Percentiles rank a stretch among this genome's conserved stretches.
Evolutionary conservation across 2,329 filamentous ascomycete species (phyloP).

Genomic region (Beauveria rudraprayagi): DNA sequence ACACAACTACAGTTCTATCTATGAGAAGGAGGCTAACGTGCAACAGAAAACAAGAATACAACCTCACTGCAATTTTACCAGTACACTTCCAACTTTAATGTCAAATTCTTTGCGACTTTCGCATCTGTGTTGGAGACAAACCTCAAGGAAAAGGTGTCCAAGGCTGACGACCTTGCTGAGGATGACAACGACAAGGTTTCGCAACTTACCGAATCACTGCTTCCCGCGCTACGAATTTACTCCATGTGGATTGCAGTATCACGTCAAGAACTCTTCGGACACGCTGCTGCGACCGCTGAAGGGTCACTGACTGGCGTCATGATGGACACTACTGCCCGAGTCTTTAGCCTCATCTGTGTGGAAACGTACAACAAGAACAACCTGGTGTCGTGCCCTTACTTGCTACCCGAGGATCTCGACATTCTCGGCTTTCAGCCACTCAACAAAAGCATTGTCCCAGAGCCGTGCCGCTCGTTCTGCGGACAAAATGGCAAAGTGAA

Average conservation of each 20-base stretch:
- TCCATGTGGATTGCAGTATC: conserved; percentile 44
- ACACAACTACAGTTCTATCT: not conserved
- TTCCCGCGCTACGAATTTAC: conserved; percentile 46
- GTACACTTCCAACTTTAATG: conserved; percentile 69
- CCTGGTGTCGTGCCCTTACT: conserved; percentile 36
- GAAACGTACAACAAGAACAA: conserved; percentile 33
- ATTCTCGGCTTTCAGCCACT: conserved; percentile 37
- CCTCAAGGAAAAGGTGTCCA: conserved; percentile 34
- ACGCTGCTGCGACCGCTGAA: conserved; percentile 30
- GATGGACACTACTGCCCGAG: conserved; percentile 37
- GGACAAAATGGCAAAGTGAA: conserved; percentile 29
- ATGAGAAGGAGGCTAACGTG: conserved; percentile 13
- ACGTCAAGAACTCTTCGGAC: conserved; percentile 37
- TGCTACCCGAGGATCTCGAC: conserved; percentile 44
- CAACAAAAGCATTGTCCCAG: conserved; percentile 28
- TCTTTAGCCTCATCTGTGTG: conserved; percentile 39
- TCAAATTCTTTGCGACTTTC: conserved; percentile 66
- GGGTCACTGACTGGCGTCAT: conserved; percentile 38
- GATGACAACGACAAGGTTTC: conserved; percentile 25
- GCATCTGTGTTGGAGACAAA: conserved; percentile 64
- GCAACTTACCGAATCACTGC: conserved; percentile 31
- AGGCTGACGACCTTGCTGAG: conserved; percentile 17
- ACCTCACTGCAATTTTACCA: conserved; percentile 42
- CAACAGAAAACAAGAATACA: conserved; percentile 37
- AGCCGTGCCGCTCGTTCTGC: conserved; percentile 32